Percentiles rank a stretch among this genome's conserved stretches.
These are phyloP conservation scores for Paramecium octaurelia DNA, from an alignment of 73 alveolate genomes.

Conservation along the genomic window DNA sequence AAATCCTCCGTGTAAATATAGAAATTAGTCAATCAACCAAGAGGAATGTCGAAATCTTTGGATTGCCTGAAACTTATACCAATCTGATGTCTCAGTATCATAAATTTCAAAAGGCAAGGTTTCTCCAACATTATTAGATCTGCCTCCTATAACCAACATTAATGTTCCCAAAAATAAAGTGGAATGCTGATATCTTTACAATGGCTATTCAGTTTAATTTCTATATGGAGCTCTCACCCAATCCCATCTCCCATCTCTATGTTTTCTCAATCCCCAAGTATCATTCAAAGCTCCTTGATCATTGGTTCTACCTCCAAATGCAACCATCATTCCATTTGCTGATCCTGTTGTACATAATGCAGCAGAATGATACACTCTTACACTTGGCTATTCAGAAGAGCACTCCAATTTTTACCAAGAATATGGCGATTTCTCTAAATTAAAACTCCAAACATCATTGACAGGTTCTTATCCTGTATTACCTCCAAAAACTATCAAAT, in stretches of 20 bases:
- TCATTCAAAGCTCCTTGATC: constrained; percentile 90
- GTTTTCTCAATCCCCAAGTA: constrained; percentile 98
- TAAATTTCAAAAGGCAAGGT: constrained; percentile 91
- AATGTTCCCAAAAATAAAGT: constrained; percentile 88
- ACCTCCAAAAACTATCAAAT: constrained; percentile 95
- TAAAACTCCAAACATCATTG: constrained; percentile 91
- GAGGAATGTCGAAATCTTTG: constrained; percentile 92
- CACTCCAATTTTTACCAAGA: constrained; percentile 89
- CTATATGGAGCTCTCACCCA: constrained; percentile 98
- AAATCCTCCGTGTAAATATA: constrained; percentile 94
- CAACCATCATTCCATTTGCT: constrained; percentile 98
- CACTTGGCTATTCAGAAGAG: constrained; percentile 84
- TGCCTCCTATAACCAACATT: constrained; percentile 95
- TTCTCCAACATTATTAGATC: constrained; percentile 88
- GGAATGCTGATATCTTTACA: constrained; percentile 88
- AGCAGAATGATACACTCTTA: constrained; percentile 96
- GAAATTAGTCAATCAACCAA: constrained; percentile 66
- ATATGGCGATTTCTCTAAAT: constrained; percentile 86
- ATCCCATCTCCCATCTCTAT: constrained; percentile 99
- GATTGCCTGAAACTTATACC: constrained; percentile 83
- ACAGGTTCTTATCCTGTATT: constrained; percentile 94
- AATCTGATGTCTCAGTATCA: constrained; percentile 96
- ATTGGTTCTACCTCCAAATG: constrained; percentile 87
- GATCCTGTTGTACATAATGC: constrained; percentile 97
- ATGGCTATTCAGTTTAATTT: constrained; percentile 72